Evolutionary conservation across 2,329 filamentous ascomycete genomes (phyloP), one percentile per base, ranked within the genome.

Genomic region (Cordyceps militaris): DNA sequence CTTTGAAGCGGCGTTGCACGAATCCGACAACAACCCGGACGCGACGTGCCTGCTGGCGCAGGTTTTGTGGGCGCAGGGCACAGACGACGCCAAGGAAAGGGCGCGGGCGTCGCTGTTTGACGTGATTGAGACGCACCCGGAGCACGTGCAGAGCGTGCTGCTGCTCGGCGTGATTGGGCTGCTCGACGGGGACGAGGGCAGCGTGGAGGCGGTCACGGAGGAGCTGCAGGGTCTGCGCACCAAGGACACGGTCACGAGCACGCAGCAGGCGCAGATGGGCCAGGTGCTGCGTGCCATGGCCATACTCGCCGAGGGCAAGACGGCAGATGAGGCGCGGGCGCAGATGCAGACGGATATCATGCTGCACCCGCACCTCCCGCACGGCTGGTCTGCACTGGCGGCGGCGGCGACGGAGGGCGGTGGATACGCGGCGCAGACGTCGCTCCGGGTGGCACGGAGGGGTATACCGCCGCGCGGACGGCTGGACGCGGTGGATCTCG

Each of bases 51-150:
- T 97, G 13, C 78, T 97, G 13, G 89, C 92, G 0, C 91, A 97
- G 71, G 89, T 97, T 0, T 79, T 97, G 0, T 99, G 94, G 93
- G 92, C 92, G 0, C 91, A 90, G 62, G 91, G 89, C 9, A 84
- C 85, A 0, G 83, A 87, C 7, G 79, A 85, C 1, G 88, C 92
- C 57, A 84, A 87, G 48, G 83, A 86, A 51, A 84, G 88, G 61
- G 92, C 93, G 16, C 82, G 91, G 3, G 85, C 88, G 54, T 83
- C 89, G 62, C 79, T 99, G 1, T 93, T 96, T 66, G 85, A 86
- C 14, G 86, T 88, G 36, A 86, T 96, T 13, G 89, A 92, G 64
- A 80, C 77, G 52, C 75, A 88, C 51, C 83, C 89, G 0, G 82
- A 85, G 1, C 91, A 97, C 63, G 82, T 96, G 1, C 87, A 86